phyloP scores from a whole-genome alignment of 2,329 filamentous ascomycete species.

The Penicillium digitatum region DNA sequence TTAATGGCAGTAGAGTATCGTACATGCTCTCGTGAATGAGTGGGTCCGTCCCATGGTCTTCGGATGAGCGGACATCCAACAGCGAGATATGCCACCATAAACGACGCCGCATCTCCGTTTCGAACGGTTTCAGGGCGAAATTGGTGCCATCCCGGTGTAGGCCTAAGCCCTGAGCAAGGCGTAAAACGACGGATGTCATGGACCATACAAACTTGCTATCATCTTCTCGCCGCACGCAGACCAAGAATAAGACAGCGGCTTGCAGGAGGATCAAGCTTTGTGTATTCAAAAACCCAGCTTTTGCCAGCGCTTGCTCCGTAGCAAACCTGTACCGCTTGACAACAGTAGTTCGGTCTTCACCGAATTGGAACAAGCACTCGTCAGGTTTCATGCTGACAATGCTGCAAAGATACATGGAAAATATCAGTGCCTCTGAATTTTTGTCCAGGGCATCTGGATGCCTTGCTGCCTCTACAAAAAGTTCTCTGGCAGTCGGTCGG shows the following conservation, averaged over 20 bases:
- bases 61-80: constrained; percentile 48
- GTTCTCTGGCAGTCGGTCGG: constrained; percentile 51
- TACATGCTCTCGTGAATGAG: constrained; percentile 44
- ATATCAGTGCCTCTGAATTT: constrained; percentile 55
- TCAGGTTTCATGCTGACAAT: constrained; percentile 43
- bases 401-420: constrained; percentile 59
- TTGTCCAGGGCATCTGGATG: constrained; percentile 51
- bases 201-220: constrained; percentile 44
- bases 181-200: constrained; percentile 41
- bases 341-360: constrained; percentile 49
- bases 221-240: constrained; percentile 44
- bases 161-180: constrained; percentile 46
- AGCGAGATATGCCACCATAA: constrained; percentile 51
- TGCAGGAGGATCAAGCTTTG: constrained; percentile 61
- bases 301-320: constrained; percentile 60
- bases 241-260: constrained; percentile 59
- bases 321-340: constrained; percentile 59
- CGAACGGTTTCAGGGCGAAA: constrained; percentile 47
- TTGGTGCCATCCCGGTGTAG: constrained; percentile 51
- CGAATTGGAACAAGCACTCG: constrained; percentile 45
- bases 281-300: constrained; percentile 60
- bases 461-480: constrained; percentile 50
- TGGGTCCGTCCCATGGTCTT: constrained; percentile 49
- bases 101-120: constrained; percentile 52
- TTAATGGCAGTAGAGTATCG: constrained; percentile 49